phyloP scores from a whole-genome alignment of 1,284 basidiomycete species.

The Sporisorium exsertum region DNA sequence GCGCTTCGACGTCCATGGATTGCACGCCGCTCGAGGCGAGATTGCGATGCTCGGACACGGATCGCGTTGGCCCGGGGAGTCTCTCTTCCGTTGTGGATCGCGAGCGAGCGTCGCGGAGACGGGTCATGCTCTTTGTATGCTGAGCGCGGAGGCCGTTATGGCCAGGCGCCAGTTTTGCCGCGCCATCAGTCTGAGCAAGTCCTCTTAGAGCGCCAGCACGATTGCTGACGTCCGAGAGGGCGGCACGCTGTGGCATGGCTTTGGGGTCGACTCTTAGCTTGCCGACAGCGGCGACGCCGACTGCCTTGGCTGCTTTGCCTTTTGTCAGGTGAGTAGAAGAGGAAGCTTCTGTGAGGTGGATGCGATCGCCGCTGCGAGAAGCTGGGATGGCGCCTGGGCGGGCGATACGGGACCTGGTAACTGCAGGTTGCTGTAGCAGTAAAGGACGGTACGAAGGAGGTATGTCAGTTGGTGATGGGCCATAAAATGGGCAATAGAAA shows the following conservation, averaged over 20 bases:
- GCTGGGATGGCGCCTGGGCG: slow-evolving; percentile 47
- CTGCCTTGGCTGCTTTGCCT: slow-evolving; percentile 26
- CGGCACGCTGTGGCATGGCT: slow-evolving; percentile 36
- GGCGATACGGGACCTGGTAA: slow-evolving; percentile 35
- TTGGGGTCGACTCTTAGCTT: slow-evolving; percentile 30
- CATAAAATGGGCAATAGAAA: neutral
- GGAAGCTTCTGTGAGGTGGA: slow-evolving; percentile 42
- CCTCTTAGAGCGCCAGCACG: slow-evolving; percentile 20
- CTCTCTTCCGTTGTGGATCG: slow-evolving; percentile 33
- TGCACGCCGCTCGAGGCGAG: slow-evolving; percentile 27
- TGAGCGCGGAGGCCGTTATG: slow-evolving; percentile 36
- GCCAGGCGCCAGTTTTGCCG: slow-evolving; percentile 27
- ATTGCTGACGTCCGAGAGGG: slow-evolving; percentile 52
- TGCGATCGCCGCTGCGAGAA: slow-evolving; percentile 48
- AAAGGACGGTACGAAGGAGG: neutral
- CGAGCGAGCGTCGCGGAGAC: slow-evolving; percentile 37
- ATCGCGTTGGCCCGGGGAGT: slow-evolving; percentile 22
- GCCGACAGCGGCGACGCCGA: slow-evolving; percentile 16
- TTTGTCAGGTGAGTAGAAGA: slow-evolving; percentile 34
- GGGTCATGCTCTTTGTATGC: slow-evolving; percentile 47
- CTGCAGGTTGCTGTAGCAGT: slow-evolving; percentile 27
- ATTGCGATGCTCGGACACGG: slow-evolving; percentile 33
- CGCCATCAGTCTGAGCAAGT: slow-evolving; percentile 19
- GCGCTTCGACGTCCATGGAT: slow-evolving; percentile 49
- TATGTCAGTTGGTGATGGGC: neutral